These are phyloP conservation scores for Boletus vinaceobasis DNA, from an alignment of 768 basidiomycete species.

Conservation along the genomic window DNA sequence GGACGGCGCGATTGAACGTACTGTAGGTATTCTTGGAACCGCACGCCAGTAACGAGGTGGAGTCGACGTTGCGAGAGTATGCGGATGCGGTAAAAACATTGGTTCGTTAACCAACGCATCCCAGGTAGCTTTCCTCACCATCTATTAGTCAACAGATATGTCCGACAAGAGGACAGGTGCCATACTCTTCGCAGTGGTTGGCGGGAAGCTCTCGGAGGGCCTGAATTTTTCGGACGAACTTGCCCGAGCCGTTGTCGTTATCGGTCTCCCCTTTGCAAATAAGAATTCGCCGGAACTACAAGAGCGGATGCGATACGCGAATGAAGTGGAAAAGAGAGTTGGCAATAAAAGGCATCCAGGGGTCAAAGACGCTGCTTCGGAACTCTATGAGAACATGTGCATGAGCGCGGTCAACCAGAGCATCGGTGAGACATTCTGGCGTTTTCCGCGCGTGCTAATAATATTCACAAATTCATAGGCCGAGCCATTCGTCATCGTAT, in stretches of 20 bases:
- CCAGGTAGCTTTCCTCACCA: background rate
- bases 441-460: background rate
- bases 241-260: slow-evolving; percentile 80
- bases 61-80: slow-evolving; percentile 72
- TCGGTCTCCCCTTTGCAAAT: slow-evolving; percentile 94
- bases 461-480: slow-evolving; percentile 43
- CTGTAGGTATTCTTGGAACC: slow-evolving; percentile 87
- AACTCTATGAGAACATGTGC: slow-evolving; percentile 88
- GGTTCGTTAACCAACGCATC: slow-evolving; percentile 12
- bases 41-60: slow-evolving; percentile 65
- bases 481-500: slow-evolving; percentile 87
- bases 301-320: slow-evolving; percentile 89
- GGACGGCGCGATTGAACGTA: background rate
- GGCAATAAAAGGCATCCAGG: slow-evolving; percentile 34
- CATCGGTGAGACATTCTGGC: slow-evolving; percentile 59
- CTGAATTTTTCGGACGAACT: slow-evolving; percentile 74
- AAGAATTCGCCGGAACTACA: slow-evolving; percentile 85
- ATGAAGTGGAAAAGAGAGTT: slow-evolving; percentile 48
- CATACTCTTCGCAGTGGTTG: slow-evolving; percentile 89
- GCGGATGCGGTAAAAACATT: slow-evolving; percentile 41
- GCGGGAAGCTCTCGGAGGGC: slow-evolving; percentile 96
- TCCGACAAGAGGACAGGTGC: slow-evolving; percentile 53
- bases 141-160: slow-evolving; percentile 15
- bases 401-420: slow-evolving; percentile 97
- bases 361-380: slow-evolving; percentile 66